A percentile compares a stretch with the other conserved stretches of the same genome.
These are phyloP conservation scores for Nevesoporus exiguus DNA, from an alignment of 768 basidiomycete genomes.

Conservation along the genomic window DNA sequence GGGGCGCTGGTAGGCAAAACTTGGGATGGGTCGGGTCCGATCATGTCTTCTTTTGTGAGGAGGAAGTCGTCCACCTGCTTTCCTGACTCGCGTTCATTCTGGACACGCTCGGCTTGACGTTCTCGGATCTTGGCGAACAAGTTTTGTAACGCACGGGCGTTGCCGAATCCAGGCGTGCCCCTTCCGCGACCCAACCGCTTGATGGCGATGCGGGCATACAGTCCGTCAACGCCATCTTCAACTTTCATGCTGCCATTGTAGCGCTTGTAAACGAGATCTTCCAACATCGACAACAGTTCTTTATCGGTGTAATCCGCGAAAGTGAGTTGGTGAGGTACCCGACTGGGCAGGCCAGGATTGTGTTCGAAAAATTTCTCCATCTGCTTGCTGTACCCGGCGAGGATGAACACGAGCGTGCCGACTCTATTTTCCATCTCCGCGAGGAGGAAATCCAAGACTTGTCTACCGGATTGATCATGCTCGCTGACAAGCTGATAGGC, in stretches of 20 bases:
- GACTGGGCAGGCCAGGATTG: conserved; percentile 66
- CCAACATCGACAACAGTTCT: conserved; percentile 55
- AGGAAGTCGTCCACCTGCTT: conserved; percentile 47
- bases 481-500: conserved; percentile 63
- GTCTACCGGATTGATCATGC: conserved; percentile 47
- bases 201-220: conserved; percentile 55
- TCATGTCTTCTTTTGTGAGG: conserved; percentile 52
- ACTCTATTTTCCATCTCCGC: conserved; percentile 74
- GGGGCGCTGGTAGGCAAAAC: conserved; percentile 44
- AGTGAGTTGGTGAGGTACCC: conserved; percentile 57
- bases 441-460: conserved; percentile 67
- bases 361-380: conserved; percentile 81
- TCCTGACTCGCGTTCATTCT: conserved; percentile 40
- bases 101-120: conserved; percentile 53
- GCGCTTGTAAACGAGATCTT: conserved; percentile 42
- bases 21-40: conserved; percentile 59
- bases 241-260: conserved; percentile 52
- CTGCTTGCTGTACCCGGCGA: conserved; percentile 68
- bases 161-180: conserved; percentile 60
- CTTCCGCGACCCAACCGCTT: conserved; percentile 61
- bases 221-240: conserved; percentile 51
- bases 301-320: conserved; percentile 62
- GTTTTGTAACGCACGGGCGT: conserved; percentile 61
- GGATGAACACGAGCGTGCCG: conserved; percentile 63
- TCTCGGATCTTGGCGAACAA: conserved; percentile 45